Base-by-base conservation (phyloP, 108 stramenopile genomes). In the Stephanodiscus triporus region DNA sequence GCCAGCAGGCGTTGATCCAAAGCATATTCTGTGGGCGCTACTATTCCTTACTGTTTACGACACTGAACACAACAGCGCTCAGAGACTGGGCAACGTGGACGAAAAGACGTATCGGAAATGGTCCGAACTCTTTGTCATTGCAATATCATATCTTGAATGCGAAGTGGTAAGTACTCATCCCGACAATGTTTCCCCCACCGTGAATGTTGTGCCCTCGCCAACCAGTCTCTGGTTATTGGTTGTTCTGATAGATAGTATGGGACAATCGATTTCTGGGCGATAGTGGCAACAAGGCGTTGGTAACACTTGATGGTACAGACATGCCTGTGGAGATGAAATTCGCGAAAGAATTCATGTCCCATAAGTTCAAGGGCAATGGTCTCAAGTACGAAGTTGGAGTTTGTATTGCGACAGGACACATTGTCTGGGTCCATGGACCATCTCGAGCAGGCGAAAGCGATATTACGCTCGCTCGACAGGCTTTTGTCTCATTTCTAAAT, bases 51-150 rank as follows among this genome's bases (percentile, higher is more conserved):
- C 30, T 38, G 43, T 71, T 61, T 71, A 71, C 37, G 59, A 63
- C 27, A 71, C 70, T n/a, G 70, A 71, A 26, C 26, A 53, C 17
- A 57, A 30, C 42, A 17, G 24, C 32, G 60, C 70, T 45, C 24
- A 47, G 32, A 29, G 30, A 20, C 60, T 47, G 20, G 61, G 70
- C 45, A 36, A 55, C 32, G 49, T 68, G n/a, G 70, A 71, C n/a
- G 73, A 74, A 38, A 75, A 75, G 40, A 75, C 75, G 16, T 75
- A 68, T 34, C 56, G 54, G 14, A 73, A 73, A 49, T 78, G 77
- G 77, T 29, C 32, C 17, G 55, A 55, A 61, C 29, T 62, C 17
- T 71, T 78, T 51, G 55, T 78, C 19, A 49, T 53, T 38, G 71
- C 70, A n/a, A 73, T 71, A 42, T 67, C 57, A 30, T 60, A 42